phyloP scores from a whole-genome alignment of 2,329 filamentous ascomycete genomes.

The Aspergillus floridensis region DNA sequence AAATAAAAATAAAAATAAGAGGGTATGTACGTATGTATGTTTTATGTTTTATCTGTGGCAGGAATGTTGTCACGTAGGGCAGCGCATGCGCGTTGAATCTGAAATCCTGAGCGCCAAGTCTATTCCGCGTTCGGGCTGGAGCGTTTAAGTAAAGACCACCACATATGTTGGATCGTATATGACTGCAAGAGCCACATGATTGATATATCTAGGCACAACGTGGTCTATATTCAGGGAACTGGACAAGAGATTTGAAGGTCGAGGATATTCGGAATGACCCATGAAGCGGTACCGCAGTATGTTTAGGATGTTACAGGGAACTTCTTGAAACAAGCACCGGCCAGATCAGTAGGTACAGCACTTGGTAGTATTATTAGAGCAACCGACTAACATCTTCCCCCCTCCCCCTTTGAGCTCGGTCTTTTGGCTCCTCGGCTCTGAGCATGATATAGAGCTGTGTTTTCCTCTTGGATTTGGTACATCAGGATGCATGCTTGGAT shows the following conservation, averaged over 20 bases:
- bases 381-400: not conserved
- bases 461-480: not conserved
- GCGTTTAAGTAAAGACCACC: not conserved
- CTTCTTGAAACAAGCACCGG: constrained; percentile 4
- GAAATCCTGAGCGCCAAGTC: constrained; percentile 17
- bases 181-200: not conserved
- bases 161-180: not conserved
- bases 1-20: not conserved
- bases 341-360: not conserved
- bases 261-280: not conserved
- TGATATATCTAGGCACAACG: not conserved
- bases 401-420: not conserved
- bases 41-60: constrained; percentile 13
- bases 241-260: not conserved
- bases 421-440: not conserved
- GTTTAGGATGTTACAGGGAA: constrained; percentile 7
- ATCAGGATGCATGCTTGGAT: not conserved
- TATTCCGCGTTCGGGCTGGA: not conserved
- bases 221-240: not conserved
- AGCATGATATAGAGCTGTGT: not conserved
- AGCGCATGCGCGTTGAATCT: constrained; percentile 22
- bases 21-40: constrained; percentile 2
- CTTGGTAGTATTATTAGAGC: no score
- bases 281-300: constrained; percentile 10
- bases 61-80: constrained; percentile 25